A percentile compares a stretch with the other conserved stretches of the same genome.
Conservation (phyloP, 2,329 filamentous ascomycete species). For the Clonostachys rosea region DNA sequence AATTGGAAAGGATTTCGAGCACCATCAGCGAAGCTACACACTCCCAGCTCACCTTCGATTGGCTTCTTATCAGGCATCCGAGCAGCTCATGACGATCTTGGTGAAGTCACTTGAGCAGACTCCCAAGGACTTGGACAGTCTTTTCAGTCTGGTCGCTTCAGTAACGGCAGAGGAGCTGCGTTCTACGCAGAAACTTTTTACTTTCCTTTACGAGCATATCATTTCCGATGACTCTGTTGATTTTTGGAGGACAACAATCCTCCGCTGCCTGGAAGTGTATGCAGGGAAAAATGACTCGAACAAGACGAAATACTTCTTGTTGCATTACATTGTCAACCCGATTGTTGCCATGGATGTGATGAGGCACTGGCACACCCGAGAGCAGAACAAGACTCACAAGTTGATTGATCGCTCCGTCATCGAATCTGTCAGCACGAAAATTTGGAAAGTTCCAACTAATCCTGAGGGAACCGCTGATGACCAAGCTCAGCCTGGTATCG, state of each 20-base stretch:
- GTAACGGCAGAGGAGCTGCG: slow-evolving; percentile 82
- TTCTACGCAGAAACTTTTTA: slow-evolving; percentile 66
- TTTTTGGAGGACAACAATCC: slow-evolving; percentile 76
- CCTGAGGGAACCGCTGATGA: slow-evolving; percentile 80
- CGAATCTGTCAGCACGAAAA: slow-evolving; percentile 83
- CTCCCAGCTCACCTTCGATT: slow-evolving; percentile 72
- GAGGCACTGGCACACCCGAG: slow-evolving; percentile 65
- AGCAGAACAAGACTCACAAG: slow-evolving; percentile 54
- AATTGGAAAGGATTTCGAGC: slow-evolving; percentile 75
- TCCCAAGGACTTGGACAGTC: slow-evolving; percentile 72
- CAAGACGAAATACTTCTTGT: slow-evolving; percentile 86
- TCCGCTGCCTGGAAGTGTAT: slow-evolving; percentile 85
- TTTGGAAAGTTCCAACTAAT: slow-evolving; percentile 76
- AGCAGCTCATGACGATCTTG: slow-evolving; percentile 82
- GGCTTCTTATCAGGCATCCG: slow-evolving; percentile 81
- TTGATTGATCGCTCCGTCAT: slow-evolving; percentile 85
- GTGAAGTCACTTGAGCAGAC: slow-evolving; percentile 74
- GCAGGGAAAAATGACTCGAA: slow-evolving; percentile 74
- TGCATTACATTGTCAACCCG: slow-evolving; percentile 90
- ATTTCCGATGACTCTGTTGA: slow-evolving; percentile 82
- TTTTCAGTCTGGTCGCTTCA: slow-evolving; percentile 80
- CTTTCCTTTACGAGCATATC: slow-evolving; percentile 81
- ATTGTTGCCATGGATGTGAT: slow-evolving; percentile 96
- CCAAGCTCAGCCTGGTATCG: slow-evolving; percentile 76
- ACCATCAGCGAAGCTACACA: slow-evolving; percentile 63